A percentile compares a stretch with the other conserved stretches of the same genome.
Evolutionary conservation across 2,329 filamentous ascomycete species (phyloP).

Genomic region (Malbranchea zuffiana): DNA sequence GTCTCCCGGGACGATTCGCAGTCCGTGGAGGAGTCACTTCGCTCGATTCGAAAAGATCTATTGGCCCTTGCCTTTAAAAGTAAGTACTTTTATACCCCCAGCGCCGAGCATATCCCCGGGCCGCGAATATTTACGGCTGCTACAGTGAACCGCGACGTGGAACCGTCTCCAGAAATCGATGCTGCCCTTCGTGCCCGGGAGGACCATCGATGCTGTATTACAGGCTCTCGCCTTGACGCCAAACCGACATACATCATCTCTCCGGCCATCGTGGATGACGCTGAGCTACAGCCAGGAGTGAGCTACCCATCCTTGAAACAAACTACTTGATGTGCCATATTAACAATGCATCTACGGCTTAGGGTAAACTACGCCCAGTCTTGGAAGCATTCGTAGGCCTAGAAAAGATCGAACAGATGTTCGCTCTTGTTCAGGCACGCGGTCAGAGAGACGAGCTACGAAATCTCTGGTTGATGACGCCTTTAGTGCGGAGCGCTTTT

Average conservation of each 20-base stretch:
- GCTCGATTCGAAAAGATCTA: conserved; percentile 5
- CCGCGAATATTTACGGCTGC: neutral
- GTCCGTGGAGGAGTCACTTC: conserved; percentile 9
- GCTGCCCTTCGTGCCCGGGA: conserved; percentile 12
- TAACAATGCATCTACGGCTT: too few relatives aligned
- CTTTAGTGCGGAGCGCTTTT: conserved; percentile 1
- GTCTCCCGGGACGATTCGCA: conserved; percentile 4
- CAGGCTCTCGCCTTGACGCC: neutral
- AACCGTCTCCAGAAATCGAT: conserved; percentile 7
- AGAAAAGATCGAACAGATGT: conserved; percentile 6
- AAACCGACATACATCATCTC: conserved; percentile 11
- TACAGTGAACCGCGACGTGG: conserved; percentile 5
- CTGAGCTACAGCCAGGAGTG: conserved; percentile 8
- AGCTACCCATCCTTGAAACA: too few relatives aligned
- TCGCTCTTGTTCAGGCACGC: conserved; percentile 2
- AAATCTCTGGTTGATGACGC: conserved; percentile 11
- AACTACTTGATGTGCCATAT: too few relatives aligned
- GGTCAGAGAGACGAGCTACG: conserved; percentile 4
- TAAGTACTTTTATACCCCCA: conserved; percentile 21
- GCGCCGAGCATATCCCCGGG: neutral
- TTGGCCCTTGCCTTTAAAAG: conserved; percentile 7
- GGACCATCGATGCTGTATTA: conserved; percentile 10
- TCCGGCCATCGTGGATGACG: conserved; percentile 11
- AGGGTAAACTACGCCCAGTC: conserved; percentile 11
- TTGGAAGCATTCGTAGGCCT: conserved; percentile 6